These are phyloP conservation scores for Verticillium tricorpus DNA, from an alignment of 2,329 filamentous ascomycete genomes.

Conservation along the genomic window DNA sequence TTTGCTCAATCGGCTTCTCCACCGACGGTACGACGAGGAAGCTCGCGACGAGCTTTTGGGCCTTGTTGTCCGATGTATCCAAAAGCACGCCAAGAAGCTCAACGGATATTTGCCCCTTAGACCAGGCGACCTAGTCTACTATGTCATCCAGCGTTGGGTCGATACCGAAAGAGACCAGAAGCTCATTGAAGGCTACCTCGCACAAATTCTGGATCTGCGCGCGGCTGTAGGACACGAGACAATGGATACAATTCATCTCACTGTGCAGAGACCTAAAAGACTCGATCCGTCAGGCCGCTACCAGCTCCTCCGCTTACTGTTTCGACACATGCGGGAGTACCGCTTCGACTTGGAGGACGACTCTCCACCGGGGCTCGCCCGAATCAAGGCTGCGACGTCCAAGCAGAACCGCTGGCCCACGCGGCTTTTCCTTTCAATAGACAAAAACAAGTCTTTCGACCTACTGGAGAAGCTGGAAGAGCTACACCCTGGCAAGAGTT, in stretches of 20 bases:
- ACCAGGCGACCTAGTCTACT: background rate
- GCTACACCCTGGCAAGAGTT: background rate
- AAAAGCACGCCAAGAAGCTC: background rate
- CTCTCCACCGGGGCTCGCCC: slow-evolving; percentile 8
- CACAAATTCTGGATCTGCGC: background rate
- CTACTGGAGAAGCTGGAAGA: background rate
- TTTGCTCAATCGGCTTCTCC: slow-evolving; percentile 14
- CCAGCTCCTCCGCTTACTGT: slow-evolving; percentile 15
- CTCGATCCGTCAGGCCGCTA: slow-evolving; percentile 8
- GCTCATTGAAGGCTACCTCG: background rate
- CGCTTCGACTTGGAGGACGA: slow-evolving; percentile 17
- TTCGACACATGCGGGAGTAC: slow-evolving; percentile 13
- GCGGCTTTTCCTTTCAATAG: background rate
- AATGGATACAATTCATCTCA: background rate
- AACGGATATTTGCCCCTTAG: background rate
- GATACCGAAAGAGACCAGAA: background rate
- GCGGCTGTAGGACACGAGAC: background rate
- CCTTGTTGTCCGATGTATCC: slow-evolving; percentile 4
- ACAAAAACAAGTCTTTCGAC: background rate
- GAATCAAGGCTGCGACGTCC: background rate
- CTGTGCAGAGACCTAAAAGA: background rate
- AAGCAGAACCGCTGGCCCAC: background rate
- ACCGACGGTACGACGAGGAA: slow-evolving; percentile 6
- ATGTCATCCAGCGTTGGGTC: background rate
- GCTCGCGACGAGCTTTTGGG: slow-evolving; percentile 12